Percentiles rank a stretch among this genome's conserved stretches.
phyloP scores from a whole-genome alignment of 2,329 filamentous ascomycete species.

The Fusarium sublunatum region DNA sequence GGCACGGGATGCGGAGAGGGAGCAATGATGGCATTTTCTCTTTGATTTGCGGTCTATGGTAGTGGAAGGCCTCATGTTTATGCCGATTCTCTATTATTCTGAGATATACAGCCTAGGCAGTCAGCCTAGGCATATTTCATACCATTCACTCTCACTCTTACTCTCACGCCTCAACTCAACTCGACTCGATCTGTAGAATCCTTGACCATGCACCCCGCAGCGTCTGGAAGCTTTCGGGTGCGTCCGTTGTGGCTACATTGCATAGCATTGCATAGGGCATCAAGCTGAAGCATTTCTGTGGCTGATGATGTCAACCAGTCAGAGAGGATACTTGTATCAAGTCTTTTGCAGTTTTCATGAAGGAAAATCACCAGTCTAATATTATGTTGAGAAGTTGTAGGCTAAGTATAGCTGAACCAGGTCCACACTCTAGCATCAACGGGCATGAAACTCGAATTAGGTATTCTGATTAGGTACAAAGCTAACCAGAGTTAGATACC shows the following conservation, averaged over 20 bases:
- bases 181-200: no score
- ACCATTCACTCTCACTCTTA: no score
- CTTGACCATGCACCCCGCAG: constrained; percentile 13
- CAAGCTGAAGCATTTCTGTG: constrained; percentile 9
- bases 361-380: no score
- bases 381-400: no score
- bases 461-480: no score
- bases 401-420: no score
- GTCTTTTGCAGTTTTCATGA: no score
- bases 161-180: no score
- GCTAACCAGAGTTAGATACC: no score
- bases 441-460: no score
- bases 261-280: constrained; percentile 16
- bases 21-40: background rate
- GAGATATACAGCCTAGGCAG: background rate
- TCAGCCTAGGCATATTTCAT: background rate
- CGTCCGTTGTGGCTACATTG: constrained; percentile 13
- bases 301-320: background rate
- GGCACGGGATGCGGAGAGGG: constrained; percentile 36
- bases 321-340: no score
- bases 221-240: constrained; percentile 9
- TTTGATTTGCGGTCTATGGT: background rate
- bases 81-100: constrained; percentile 14
- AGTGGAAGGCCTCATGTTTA: constrained; percentile 28
- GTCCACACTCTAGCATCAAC: no score